phyloP scores from a whole-genome alignment of 495 filamentous ascomycete species.

The Penicillium alfredii region DNA sequence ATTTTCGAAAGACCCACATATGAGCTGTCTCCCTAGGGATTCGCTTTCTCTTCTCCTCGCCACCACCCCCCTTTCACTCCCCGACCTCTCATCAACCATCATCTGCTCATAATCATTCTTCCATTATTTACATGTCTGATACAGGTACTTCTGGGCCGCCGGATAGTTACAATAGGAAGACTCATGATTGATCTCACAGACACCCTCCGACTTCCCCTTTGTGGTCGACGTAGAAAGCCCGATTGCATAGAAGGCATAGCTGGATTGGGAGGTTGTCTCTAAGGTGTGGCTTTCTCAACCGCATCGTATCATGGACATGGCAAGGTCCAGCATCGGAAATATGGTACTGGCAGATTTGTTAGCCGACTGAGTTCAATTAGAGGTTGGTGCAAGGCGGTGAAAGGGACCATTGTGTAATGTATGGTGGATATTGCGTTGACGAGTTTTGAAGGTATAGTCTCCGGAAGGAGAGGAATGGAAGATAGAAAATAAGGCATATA shows the following conservation, averaged over 20 bases:
- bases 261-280: constrained; percentile 5
- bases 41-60: too few relatives aligned
- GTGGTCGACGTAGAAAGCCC: constrained; percentile 5
- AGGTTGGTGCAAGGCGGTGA: constrained; percentile 2
- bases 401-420: constrained; percentile 2
- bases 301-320: constrained; percentile 6
- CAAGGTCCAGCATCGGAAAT: constrained; percentile 2
- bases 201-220: constrained; percentile 6
- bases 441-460: not conserved
- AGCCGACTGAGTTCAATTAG: constrained; percentile 4
- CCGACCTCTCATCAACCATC: constrained; percentile 5
- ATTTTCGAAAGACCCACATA: too few relatives aligned
- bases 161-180: constrained; percentile 6
- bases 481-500: not conserved
- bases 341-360: constrained; percentile 1
- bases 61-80: constrained; percentile 1
- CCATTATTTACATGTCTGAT: constrained; percentile 5
- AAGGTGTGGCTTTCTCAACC: constrained; percentile 5
- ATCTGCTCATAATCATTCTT: constrained; percentile 2
- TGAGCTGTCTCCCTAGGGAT: too few relatives aligned
- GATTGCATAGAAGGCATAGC: constrained; percentile 6
- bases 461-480: not conserved
- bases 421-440: not conserved
- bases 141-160: constrained; percentile 1
- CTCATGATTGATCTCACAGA: constrained; percentile 8